These are phyloP conservation scores for Hylodesmum podocarpum DNA, from an alignment of 306 rosid species.

Conservation along the genomic window DNA sequence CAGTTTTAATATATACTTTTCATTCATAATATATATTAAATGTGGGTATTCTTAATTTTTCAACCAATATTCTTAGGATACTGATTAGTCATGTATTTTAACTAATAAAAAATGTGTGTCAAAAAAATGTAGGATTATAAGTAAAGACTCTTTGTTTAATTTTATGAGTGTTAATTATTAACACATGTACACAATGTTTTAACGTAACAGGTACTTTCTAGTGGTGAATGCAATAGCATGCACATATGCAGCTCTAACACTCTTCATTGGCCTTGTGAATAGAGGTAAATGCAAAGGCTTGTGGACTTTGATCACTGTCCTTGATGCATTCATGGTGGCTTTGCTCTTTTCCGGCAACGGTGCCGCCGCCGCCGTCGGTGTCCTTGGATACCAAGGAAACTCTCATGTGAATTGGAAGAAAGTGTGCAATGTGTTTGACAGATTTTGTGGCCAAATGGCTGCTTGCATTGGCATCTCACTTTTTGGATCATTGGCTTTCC, in stretches of 20 bases:
- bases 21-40: no score
- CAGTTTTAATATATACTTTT: no score
- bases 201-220: slow-evolving; percentile 51
- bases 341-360: slow-evolving; percentile 72
- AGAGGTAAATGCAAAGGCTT: slow-evolving; percentile 35
- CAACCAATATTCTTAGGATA: no score
- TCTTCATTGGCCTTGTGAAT: slow-evolving; percentile 28
- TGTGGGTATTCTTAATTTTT: no score
- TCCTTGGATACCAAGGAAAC: slow-evolving; percentile 66
- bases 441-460: slow-evolving; percentile 53
- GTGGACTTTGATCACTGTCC: slow-evolving; percentile 16
- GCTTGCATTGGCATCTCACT: slow-evolving; percentile 46
- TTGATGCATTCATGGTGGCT: slow-evolving; percentile 61
- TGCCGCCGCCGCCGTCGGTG: slow-evolving; percentile 52
- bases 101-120: no score
- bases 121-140: no score
- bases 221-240: slow-evolving; percentile 64
- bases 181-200: not conserved
- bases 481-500: slow-evolving; percentile 47
- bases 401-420: slow-evolving; percentile 75
- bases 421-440: slow-evolving; percentile 64
- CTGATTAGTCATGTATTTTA: no score
- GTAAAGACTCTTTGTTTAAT: no score
- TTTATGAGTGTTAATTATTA: no score
- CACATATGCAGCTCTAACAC: slow-evolving; percentile 51